Conservation (phyloP, 331 rosid species). For the Acacia pycnantha region DNA sequence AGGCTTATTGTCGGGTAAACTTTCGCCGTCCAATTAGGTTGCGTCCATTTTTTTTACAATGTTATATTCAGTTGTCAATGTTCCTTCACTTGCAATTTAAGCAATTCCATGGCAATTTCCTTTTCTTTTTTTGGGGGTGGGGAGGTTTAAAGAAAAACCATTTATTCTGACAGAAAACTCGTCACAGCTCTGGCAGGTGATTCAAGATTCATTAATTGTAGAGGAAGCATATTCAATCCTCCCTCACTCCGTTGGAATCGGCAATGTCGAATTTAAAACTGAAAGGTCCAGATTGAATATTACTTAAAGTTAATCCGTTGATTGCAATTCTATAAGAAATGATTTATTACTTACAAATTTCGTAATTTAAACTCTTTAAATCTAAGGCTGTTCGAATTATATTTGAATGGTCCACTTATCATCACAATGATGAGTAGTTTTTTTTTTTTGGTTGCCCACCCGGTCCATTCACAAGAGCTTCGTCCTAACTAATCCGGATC, state of each 20-base stretch:
- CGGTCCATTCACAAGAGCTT: too few species aligned
- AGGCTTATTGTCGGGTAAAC: neutral
- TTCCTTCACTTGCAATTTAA: constrained; percentile 35
- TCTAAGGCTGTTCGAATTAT: too few species aligned
- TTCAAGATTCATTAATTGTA: neutral
- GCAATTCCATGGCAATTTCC: constrained; percentile 14
- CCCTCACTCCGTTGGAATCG: neutral
- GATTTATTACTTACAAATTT: too few species aligned
- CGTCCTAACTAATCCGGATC: too few species aligned
- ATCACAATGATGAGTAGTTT: too few species aligned
- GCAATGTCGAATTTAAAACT: neutral
- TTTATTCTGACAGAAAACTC: constrained; percentile 1
- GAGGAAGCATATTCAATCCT: neutral
- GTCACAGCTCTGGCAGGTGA: neutral
- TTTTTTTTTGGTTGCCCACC: too few species aligned
- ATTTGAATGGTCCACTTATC: too few species aligned
- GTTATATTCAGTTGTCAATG: neutral
- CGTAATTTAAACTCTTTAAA: too few species aligned
- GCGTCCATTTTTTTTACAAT: constrained; percentile 17
- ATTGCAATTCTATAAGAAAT: too few species aligned
- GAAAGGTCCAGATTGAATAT: too few species aligned
- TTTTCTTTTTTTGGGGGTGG: too few species aligned
- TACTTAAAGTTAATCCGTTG: too few species aligned
- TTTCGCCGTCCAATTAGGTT: neutral
- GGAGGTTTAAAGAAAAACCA: neutral